Evolutionary conservation across 129 eudicot genomes (phyloP), one percentile per base, ranked within the genome.

Genomic region (Escallonia herrerae): DNA sequence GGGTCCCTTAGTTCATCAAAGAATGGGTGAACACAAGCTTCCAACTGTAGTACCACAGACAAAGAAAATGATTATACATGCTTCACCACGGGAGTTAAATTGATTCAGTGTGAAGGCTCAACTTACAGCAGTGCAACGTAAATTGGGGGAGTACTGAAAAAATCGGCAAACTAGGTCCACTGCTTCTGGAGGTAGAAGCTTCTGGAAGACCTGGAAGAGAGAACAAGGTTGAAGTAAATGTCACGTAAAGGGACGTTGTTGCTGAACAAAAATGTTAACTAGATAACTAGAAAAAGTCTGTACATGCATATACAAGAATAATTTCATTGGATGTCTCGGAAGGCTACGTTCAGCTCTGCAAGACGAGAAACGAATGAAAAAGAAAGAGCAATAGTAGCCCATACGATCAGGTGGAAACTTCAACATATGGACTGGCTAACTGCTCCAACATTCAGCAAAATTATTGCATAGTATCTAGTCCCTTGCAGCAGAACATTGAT

Each of bases 101-200:
- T 62, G 39, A 37, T 40, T 38, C 56, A 4, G 37, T 41, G 43
- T 14, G 15, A 72, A 64, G 1, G 66, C 15, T 10, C 12, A 75
- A 85, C 96, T 88, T 82, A 93, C 99, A 69, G 99, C 99, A 66
- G 99, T 93, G 91, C 99, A 93, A 66, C 99, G 77, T 63, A 93
- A 79, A 79, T 93, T 85, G 49, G 99, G 99, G 14, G 96, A 93
- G 71, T 93, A 93, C 87, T 93, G 99, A 64, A 93, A 89, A 82
- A 93, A 88, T 69, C 95, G 80, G 65, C 96, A 93, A 59, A 93
- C 91, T 49, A 93, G 82, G 76, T 93, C 99, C 76, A 93, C 99
- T 41, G 99, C 99, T 83, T 93, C 99, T 46, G 99, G 96, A 72
- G 99, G 99, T 67, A 93, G 78, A 49, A 91, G 95, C 76, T 93